Conservation (phyloP, 192 early-diverging fungal species). For the Backusella tarrabulga region DNA sequence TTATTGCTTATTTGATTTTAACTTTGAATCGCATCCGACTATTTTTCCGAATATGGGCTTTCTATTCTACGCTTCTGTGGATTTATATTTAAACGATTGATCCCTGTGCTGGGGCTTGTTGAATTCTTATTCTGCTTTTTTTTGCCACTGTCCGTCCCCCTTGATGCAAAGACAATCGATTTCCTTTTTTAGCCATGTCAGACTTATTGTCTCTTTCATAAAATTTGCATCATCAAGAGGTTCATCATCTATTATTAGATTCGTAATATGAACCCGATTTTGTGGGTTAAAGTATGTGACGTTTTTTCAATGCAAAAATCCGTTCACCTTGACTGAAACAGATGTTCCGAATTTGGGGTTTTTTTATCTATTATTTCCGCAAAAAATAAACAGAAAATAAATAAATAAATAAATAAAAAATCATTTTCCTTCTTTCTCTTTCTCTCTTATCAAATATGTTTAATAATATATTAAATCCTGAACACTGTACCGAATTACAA, state of each 20-base stretch:
- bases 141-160: background rate
- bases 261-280: background rate
- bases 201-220: background rate
- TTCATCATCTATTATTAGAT: background rate
- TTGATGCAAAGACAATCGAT: background rate
- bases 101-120: background rate
- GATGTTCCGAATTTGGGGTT: background rate
- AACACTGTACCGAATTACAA: conserved; percentile 64
- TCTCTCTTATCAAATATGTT: background rate
- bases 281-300: background rate
- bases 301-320: background rate
- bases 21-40: background rate
- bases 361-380: background rate
- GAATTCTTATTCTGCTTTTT: background rate
- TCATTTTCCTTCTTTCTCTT: background rate
- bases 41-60: background rate
- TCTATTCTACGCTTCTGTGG: background rate
- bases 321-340: background rate
- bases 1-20: background rate
- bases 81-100: background rate
- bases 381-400: background rate
- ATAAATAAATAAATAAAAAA: background rate
- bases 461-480: conserved; percentile 11
- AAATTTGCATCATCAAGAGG: background rate
- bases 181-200: background rate